Evolutionary conservation across 2,329 filamentous ascomycete species (phyloP).

Genomic region (Colletotrichum tanaceti): DNA sequence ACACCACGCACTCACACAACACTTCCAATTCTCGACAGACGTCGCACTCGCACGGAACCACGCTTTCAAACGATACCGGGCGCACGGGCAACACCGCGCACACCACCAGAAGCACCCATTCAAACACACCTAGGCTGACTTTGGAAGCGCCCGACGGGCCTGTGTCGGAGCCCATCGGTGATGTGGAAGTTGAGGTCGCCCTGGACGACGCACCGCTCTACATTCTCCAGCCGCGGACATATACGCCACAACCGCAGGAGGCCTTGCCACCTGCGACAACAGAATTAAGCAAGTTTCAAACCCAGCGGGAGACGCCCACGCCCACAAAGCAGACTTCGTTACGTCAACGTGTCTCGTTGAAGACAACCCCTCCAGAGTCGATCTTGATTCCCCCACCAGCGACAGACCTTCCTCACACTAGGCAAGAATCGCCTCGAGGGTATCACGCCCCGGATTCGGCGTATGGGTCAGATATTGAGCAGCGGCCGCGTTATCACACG

Average conservation of each 20-base stretch:
- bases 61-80: constrained; percentile 5
- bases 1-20: constrained; percentile 33
- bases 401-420: constrained; percentile 50
- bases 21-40: constrained; percentile 13
- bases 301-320: constrained; percentile 43
- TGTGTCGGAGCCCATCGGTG: constrained; percentile 7
- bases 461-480: constrained; percentile 61
- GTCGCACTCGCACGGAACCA: not conserved
- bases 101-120: constrained; percentile 16
- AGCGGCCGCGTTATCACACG: constrained; percentile 42
- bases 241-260: constrained; percentile 63
- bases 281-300: constrained; percentile 42
- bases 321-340: constrained; percentile 57
- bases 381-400: constrained; percentile 64
- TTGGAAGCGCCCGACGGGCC: constrained; percentile 32
- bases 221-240: constrained; percentile 68
- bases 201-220: constrained; percentile 58
- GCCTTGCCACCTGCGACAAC: constrained; percentile 59
- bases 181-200: constrained; percentile 31
- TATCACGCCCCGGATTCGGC: constrained; percentile 56
- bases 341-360: constrained; percentile 66
- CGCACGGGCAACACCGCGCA: constrained; percentile 21
- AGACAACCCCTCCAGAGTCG: constrained; percentile 62
- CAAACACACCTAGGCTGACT: constrained; percentile 31
- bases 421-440: constrained; percentile 23